These are phyloP conservation scores for Zasmidium cellare DNA, from an alignment of 2,329 filamentous ascomycete genomes.

Conservation along the genomic window DNA sequence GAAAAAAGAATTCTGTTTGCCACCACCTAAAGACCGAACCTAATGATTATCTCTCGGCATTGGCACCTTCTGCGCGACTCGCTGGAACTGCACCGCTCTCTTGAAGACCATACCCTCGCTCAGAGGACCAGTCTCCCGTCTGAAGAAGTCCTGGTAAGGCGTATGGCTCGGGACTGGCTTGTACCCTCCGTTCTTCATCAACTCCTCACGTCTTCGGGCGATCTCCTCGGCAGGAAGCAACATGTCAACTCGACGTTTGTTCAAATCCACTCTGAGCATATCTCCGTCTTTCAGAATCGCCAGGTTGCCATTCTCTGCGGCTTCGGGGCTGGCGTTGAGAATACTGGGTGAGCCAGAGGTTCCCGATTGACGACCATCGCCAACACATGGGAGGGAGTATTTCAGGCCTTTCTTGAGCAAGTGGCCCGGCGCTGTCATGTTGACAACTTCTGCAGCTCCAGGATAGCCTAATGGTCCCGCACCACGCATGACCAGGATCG, in stretches of 20 bases:
- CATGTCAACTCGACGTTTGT: slow-evolving; percentile 51
- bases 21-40: no score
- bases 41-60: slow-evolving; percentile 33
- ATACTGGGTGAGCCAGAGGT: slow-evolving; percentile 58
- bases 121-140: slow-evolving; percentile 30
- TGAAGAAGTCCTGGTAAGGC: slow-evolving; percentile 33
- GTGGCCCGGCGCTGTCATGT: slow-evolving; percentile 33
- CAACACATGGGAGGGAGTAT: slow-evolving; percentile 51
- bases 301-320: slow-evolving; percentile 55
- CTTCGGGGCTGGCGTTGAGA: slow-evolving; percentile 58
- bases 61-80: slow-evolving; percentile 27
- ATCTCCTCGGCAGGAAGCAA: slow-evolving; percentile 47
- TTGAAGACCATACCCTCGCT: slow-evolving; percentile 35
- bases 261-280: slow-evolving; percentile 51
- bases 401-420: slow-evolving; percentile 33
- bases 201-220: slow-evolving; percentile 36
- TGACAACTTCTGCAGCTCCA: slow-evolving; percentile 34
- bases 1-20: no score
- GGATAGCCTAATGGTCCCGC: slow-evolving; percentile 33
- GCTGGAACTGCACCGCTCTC: slow-evolving; percentile 27
- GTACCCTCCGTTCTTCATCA: slow-evolving; percentile 30
- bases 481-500: slow-evolving; percentile 33
- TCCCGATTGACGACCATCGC: slow-evolving; percentile 57
- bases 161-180: slow-evolving; percentile 30
- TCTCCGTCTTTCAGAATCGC: slow-evolving; percentile 54